Percentiles rank a stretch among this genome's conserved stretches.
phyloP scores from a whole-genome alignment of 768 basidiomycete species.

The Naganishia antarctica region DNA sequence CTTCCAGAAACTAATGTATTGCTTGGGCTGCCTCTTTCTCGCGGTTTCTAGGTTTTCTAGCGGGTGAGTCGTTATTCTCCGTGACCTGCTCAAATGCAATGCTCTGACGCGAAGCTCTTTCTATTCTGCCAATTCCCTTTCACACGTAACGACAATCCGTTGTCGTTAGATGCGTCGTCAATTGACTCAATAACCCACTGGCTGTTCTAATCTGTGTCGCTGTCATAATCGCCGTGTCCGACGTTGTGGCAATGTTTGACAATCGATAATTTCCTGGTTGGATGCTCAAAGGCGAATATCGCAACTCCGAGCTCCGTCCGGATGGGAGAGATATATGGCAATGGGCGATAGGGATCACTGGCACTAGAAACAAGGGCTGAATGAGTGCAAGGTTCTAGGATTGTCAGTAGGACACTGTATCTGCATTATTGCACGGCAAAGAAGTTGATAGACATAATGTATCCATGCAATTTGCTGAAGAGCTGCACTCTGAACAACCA shows the following conservation, averaged over 20 bases:
- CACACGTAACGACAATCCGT: not conserved
- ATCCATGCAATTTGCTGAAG: too few species aligned
- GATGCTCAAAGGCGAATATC: constrained; percentile 1
- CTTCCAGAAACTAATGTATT: not conserved
- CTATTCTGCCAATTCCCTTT: not conserved
- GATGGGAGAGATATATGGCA: not conserved
- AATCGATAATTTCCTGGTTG: not conserved
- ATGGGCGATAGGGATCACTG: not conserved
- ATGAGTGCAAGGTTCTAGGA: too few species aligned
- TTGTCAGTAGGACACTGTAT: too few species aligned
- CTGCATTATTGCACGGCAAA: too few species aligned
- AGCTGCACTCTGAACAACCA: too few species aligned
- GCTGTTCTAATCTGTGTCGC: not conserved
- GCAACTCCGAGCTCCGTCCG: not conserved
- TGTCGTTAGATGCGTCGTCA: constrained; percentile 21
- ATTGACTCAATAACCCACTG: constrained; percentile 17
- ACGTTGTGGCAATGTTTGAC: not conserved
- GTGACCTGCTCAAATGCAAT: not conserved
- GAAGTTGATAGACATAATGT: too few species aligned
- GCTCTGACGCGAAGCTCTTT: not conserved
- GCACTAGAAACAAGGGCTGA: too few species aligned
- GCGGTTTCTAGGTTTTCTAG: constrained; percentile 33
- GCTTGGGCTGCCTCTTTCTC: not conserved
- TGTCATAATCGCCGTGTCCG: constrained; percentile 4
- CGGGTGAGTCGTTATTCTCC: constrained; percentile 28